These are phyloP conservation scores for Volutella citrinella DNA, from an alignment of 2,329 filamentous ascomycete species.

Conservation along the genomic window DNA sequence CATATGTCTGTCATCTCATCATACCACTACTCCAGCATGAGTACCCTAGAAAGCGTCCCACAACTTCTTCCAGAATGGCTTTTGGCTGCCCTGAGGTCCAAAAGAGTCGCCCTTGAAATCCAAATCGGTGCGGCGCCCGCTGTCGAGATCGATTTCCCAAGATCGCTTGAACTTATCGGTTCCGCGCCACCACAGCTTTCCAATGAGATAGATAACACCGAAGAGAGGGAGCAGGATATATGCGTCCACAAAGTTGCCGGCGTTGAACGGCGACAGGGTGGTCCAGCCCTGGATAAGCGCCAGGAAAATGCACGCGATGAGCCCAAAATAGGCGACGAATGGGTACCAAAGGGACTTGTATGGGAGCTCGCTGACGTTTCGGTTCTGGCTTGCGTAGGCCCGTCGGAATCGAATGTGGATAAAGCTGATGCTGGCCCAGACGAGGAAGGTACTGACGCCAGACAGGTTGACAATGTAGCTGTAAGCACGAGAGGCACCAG, in stretches of 20 bases:
- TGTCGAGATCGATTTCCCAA: conserved; percentile 54
- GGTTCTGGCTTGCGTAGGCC: conserved; percentile 59
- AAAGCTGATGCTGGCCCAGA: conserved; percentile 68
- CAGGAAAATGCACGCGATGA: conserved; percentile 56
- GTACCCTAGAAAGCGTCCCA: conserved; percentile 41
- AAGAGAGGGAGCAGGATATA: conserved; percentile 62
- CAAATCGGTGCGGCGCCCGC: conserved; percentile 53
- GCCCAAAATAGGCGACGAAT: conserved; percentile 57
- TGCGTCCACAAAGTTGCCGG: conserved; percentile 59
- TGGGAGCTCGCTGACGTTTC: conserved; percentile 51
- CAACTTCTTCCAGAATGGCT: conserved; percentile 42
- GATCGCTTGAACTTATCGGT: conserved; percentile 48
- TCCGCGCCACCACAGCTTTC: conserved; percentile 50
- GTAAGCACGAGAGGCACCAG: conserved; percentile 64
- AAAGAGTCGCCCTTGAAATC: conserved; percentile 37
- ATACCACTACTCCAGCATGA: no score
- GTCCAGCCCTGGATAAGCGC: conserved; percentile 62
- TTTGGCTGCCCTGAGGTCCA: conserved; percentile 28
- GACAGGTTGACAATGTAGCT: conserved; percentile 67
- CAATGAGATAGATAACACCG: conserved; percentile 51
- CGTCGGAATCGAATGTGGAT: conserved; percentile 70
- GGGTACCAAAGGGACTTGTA: conserved; percentile 55
- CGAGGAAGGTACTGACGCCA: conserved; percentile 68
- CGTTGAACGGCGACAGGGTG: conserved; percentile 55
- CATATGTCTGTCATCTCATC: no score